Evolutionary conservation across 345 rosid species (phyloP).

Genomic region (Brassica cretica): DNA sequence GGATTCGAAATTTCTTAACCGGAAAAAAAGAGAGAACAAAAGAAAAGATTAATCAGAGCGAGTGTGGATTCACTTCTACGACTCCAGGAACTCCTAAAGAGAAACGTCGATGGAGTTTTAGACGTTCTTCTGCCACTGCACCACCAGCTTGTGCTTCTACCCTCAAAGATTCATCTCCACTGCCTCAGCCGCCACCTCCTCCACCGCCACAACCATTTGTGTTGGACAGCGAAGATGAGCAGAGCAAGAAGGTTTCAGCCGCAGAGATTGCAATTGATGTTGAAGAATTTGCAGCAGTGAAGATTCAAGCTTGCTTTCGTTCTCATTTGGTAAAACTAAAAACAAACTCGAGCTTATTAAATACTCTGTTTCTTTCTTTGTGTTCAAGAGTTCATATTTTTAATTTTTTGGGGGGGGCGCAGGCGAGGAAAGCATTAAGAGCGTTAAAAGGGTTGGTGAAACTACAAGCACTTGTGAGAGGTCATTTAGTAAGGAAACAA

Average conservation of each 20-base stretch:
- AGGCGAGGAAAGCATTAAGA: conserved; percentile 90
- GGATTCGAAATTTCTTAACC: conserved; percentile 69
- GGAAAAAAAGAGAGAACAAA: conserved; percentile 67
- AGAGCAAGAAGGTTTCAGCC: not conserved
- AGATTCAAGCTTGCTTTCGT: conserved; percentile 80
- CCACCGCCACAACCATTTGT: conserved; percentile 17
- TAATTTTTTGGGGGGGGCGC: conserved; percentile 2
- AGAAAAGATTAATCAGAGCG: conserved; percentile 37
- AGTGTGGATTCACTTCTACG: conserved; percentile 52
- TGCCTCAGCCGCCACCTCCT: conserved; percentile 16
- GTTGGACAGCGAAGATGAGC: conserved; percentile 11
- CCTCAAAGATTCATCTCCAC: conserved; percentile 28
- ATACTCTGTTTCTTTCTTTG: not conserved
- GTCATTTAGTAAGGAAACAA: conserved; percentile 86
- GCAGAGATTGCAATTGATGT: conserved; percentile 1
- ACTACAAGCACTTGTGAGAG: conserved; percentile 86
- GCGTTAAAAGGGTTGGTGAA: conserved; percentile 90
- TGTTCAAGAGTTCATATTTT: not conserved
- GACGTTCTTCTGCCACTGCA: conserved; percentile 69
- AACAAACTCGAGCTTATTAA: not conserved
- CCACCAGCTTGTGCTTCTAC: conserved; percentile 30
- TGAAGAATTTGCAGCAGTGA: conserved; percentile 68
- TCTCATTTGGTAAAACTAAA: conserved; percentile 64
- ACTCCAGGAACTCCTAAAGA: conserved; percentile 69
- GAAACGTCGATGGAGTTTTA: conserved; percentile 85